Percentiles rank a stretch among this genome's conserved stretches.
phyloP scores from a whole-genome alignment of 768 basidiomycete species.

The Suillus tomentosus region DNA sequence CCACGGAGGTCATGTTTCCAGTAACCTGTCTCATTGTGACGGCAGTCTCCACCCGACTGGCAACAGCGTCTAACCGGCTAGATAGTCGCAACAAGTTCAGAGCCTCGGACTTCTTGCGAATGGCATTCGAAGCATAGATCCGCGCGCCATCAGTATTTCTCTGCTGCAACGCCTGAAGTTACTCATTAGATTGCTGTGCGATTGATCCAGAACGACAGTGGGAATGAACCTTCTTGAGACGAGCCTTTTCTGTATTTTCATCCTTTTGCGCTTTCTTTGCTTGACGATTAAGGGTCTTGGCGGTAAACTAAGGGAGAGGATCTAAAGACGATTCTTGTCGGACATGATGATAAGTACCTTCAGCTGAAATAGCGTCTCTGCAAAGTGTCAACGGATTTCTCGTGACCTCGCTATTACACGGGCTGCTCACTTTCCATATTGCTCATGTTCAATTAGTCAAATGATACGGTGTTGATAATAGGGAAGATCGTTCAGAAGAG shows the following conservation, averaged over 20 bases:
- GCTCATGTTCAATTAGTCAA: constrained; percentile 51
- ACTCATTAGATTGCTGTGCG: background rate
- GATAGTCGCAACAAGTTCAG: constrained; percentile 89
- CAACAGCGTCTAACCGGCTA: constrained; percentile 94
- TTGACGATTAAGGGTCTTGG: constrained; percentile 91
- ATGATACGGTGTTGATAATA: background rate
- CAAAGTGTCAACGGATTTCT: constrained; percentile 32
- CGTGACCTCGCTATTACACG: background rate
- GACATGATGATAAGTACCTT: constrained; percentile 58
- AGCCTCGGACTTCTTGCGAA: constrained; percentile 95
- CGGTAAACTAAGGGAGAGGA: constrained; percentile 75
- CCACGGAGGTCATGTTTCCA: constrained; percentile 94
- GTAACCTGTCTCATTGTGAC: constrained; percentile 98
- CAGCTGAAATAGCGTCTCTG: constrained; percentile 98
- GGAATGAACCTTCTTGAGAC: constrained; percentile 83
- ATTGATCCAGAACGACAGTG: background rate
- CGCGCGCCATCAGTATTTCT: constrained; percentile 96
- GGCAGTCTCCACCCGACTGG: constrained; percentile 95
- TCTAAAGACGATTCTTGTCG: constrained; percentile 17
- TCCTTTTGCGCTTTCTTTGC: constrained; percentile 98
- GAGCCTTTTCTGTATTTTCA: constrained; percentile 83
- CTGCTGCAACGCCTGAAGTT: constrained; percentile 84
- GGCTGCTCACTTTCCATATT: constrained; percentile 82
- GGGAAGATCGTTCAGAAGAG: background rate
- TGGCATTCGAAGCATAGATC: constrained; percentile 98